Conservation (phyloP, 805 yeast species). For the Suhomyces vadensis region DNA sequence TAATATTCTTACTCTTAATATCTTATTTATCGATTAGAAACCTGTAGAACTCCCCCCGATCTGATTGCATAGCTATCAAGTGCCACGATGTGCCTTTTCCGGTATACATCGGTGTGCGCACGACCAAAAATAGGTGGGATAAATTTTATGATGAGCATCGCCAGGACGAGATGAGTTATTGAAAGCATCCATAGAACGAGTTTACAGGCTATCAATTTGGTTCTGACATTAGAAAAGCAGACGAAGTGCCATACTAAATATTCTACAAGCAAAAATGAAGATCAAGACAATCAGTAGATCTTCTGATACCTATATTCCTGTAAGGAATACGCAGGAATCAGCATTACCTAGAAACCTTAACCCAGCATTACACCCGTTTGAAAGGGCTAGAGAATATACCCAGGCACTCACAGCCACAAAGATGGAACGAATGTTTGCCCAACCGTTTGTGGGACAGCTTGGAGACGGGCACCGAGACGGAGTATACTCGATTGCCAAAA, state of each 20-base stretch:
- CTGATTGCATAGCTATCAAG: no score
- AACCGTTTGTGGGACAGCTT: slow-evolving; percentile 92
- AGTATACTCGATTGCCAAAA: slow-evolving; percentile 82
- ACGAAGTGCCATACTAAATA: no score
- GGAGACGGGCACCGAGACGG: slow-evolving; percentile 97
- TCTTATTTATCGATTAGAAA: background rate
- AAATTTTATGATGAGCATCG: slow-evolving; percentile 2
- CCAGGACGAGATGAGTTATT: background rate
- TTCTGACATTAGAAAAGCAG: no score
- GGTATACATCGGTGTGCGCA: no score
- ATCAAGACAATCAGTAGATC: slow-evolving; percentile 87
- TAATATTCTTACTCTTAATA: background rate
- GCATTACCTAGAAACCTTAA: slow-evolving; percentile 85
- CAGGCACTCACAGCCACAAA: slow-evolving; percentile 94
- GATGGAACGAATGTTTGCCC: slow-evolving; percentile 94
- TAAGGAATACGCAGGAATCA: slow-evolving; percentile 83
- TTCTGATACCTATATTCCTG: slow-evolving; percentile 90
- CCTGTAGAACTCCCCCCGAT: no score
- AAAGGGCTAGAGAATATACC: slow-evolving; percentile 94
- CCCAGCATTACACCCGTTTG: slow-evolving; percentile 95
- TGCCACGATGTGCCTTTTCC: no score
- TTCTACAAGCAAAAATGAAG: slow-evolving; percentile 64
- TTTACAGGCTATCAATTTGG: no score
- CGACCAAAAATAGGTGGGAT: background rate
- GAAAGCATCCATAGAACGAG: no score